A percentile compares a stretch with the other conserved stretches of the same genome.
Evolutionary conservation across 1,284 basidiomycete species (phyloP).

Genomic region (Puccinia novopanici): DNA sequence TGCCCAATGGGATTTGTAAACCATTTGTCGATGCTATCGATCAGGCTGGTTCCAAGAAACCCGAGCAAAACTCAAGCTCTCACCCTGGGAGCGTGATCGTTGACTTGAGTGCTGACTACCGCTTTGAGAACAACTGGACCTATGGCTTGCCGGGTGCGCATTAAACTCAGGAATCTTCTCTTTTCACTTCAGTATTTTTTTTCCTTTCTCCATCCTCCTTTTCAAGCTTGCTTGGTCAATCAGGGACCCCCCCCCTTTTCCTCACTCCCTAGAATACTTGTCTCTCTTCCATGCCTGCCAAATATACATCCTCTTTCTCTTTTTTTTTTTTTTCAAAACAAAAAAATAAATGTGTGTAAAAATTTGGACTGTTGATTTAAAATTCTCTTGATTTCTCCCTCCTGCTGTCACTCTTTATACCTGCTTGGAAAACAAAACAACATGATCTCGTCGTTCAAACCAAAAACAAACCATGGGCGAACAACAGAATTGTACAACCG

Average conservation of each 20-base stretch:
- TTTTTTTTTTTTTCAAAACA: neutral
- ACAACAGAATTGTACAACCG: slow-evolving; percentile 82
- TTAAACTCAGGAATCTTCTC: slow-evolving; percentile 37
- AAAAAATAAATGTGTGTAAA: slow-evolving; percentile 22
- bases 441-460: slow-evolving; percentile 53
- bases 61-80: slow-evolving; percentile 54
- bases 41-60: slow-evolving; percentile 64
- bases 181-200: neutral
- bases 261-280: neutral
- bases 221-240: neutral
- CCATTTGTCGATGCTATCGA: slow-evolving; percentile 96
- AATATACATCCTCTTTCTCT: neutral
- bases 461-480: slow-evolving; percentile 43
- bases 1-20: slow-evolving; percentile 95
- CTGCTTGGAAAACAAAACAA: slow-evolving; percentile 55
- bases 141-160: slow-evolving; percentile 98
- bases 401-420: slow-evolving; percentile 54
- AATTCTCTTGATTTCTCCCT: slow-evolving; percentile 28
- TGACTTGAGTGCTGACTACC: slow-evolving; percentile 90
- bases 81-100: slow-evolving; percentile 75
- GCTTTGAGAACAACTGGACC: slow-evolving; percentile 91
- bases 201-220: neutral
- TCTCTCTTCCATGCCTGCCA: neutral
- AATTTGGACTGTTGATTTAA: slow-evolving; percentile 28
- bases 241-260: neutral